These are phyloP conservation scores for Cytospora chrysosperma DNA, from an alignment of 2,329 filamentous ascomycete species.

Conservation along the genomic window DNA sequence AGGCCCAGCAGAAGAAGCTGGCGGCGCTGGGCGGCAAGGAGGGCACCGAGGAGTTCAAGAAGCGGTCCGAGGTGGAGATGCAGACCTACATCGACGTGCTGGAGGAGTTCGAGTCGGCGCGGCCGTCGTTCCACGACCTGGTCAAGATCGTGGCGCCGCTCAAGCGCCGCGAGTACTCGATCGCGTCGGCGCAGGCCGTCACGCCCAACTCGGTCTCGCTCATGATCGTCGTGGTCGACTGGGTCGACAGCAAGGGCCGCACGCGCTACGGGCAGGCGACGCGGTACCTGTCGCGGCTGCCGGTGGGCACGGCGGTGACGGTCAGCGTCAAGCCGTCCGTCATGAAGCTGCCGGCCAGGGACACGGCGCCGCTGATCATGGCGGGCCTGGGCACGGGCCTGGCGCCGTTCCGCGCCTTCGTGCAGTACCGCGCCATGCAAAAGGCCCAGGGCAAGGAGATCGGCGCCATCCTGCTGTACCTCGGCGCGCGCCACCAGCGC, in stretches of 20 bases:
- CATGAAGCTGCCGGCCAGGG: conserved; percentile 92
- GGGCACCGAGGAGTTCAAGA: conserved; percentile 88
- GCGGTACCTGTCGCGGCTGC: conserved; percentile 77
- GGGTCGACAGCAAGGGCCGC: conserved; percentile 85
- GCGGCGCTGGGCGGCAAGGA: conserved; percentile 73
- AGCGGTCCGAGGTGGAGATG: conserved; percentile 85
- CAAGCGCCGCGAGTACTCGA: conserved; percentile 98
- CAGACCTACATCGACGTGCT: conserved; percentile 89
- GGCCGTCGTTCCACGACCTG: conserved; percentile 84
- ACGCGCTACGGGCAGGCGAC: conserved; percentile 92
- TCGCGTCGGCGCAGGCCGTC: conserved; percentile 94
- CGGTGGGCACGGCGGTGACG: conserved; percentile 75
- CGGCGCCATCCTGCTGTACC: conserved; percentile 89
- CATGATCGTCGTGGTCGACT: conserved; percentile 96
- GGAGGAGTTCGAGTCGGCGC: conserved; percentile 85
- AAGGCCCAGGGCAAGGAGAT: conserved; percentile 97
- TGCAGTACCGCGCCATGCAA: conserved; percentile 97
- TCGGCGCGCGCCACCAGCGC: conserved; percentile 93
- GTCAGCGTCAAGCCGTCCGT: conserved; percentile 97
- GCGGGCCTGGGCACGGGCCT: conserved; percentile 97
- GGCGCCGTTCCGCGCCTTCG: conserved; percentile 97
- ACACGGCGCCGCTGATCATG: conserved; percentile 96
- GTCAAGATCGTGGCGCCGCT: conserved; percentile 83
- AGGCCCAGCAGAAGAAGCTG: conserved; percentile 78
- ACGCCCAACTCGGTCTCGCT: conserved; percentile 86